Evolutionary conservation across 305 asterid genomes (phyloP), one percentile per base, ranked within the genome.

Genomic region (Fraxinus paxiana): DNA sequence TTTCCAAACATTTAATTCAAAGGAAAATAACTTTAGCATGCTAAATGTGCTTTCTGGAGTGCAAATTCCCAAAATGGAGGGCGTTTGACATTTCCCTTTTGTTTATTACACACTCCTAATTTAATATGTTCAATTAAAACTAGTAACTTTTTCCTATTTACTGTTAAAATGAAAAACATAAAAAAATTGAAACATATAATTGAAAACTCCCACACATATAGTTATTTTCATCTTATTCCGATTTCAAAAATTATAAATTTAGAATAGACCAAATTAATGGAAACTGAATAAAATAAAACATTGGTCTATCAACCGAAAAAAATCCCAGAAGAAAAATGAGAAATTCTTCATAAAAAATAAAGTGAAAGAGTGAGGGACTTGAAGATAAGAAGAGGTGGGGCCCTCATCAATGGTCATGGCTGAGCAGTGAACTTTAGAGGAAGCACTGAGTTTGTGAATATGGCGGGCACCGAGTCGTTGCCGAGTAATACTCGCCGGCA

Each of bases 341-440:
- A 28, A 67, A 67, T 12, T 67, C 18, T 28, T 20, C 20, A 67
- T 6, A 28, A 67, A 67, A 4, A 67, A 30, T 67, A 26, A 41
- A 67, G 74, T 12, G 74, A 67, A 28, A 30, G 12, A 33, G 63
- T 22, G 5, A 6, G 24, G 76, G 26, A 90, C 97, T 95, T 85
- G 93, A 54, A 88, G 78, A 43, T 81, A 67, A 80, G 88, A 80
- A 77, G 91, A 82, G 69, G 82, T 80, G 80, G 86, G 82, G 37
- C 83, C 88, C 80, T 87, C 92, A 56, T 85, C 82, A 85, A 86
- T 48, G 26, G 91, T 87, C 93, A 88, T 88, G 80, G 87, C 85
- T 17, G 92, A 82, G 87, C 90, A 90, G 61, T 80, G 80, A 69
- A 83, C 79, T 15, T 69, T 75, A 78, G 79, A 67, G 33, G 79